These are phyloP conservation scores for Saccharomyces cerevisiae DNA, from an alignment of 805 yeast species.

Conservation along the genomic window DNA sequence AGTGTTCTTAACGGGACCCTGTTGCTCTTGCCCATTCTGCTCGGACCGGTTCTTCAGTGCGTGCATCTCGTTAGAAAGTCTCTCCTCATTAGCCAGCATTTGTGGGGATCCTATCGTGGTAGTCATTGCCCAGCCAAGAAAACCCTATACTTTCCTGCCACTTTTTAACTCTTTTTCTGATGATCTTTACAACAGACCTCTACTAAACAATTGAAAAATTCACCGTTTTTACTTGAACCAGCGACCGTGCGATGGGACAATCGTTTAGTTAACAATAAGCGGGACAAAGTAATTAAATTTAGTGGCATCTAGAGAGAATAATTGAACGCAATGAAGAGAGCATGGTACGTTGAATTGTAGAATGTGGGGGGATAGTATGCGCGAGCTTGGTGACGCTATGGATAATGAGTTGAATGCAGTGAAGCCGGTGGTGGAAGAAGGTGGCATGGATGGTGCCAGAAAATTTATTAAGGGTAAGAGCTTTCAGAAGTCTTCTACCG, in stretches of 20 bases:
- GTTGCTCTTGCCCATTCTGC: background rate
- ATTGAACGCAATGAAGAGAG: background rate
- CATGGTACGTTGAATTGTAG: background rate
- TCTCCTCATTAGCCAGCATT: slow-evolving; percentile 7
- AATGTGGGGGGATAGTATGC: background rate
- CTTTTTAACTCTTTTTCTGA: background rate
- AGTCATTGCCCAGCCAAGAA: slow-evolving; percentile 8
- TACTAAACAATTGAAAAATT: background rate
- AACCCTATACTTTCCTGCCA: background rate
- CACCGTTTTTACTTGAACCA: background rate
- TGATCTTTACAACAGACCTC: background rate
- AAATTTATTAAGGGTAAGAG: background rate
- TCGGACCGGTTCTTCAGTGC: background rate
- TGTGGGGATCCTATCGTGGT: slow-evolving; percentile 13
- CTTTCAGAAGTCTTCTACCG: background rate
- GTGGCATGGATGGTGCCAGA: background rate
- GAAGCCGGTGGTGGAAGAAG: background rate
- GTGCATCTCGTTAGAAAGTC: background rate
- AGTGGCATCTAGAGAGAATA: background rate
- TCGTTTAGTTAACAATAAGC: background rate
- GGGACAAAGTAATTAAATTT: background rate
- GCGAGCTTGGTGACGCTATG: background rate
- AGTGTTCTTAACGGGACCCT: background rate
- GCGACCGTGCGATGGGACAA: background rate
- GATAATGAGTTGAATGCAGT: background rate